Evolutionary conservation across 768 basidiomycete species (phyloP), one percentile per base, ranked within the genome.

Genomic region (Wakefieldia striispora): DNA sequence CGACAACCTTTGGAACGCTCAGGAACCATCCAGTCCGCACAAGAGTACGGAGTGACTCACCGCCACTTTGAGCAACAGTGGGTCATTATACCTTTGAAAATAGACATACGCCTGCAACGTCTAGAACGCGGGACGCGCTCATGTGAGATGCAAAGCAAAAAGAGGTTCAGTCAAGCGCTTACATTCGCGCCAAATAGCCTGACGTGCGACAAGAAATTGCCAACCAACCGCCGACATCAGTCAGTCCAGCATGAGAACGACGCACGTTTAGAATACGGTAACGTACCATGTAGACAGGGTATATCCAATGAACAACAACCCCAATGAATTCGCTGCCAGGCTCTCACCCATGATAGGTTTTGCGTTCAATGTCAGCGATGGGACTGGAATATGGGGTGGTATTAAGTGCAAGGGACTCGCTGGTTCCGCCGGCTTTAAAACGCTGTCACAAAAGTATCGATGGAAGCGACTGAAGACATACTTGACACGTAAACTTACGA

Each of bases 161-260:
- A 19, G 36, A 6, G 17, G 10, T 10, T 9, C 13, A 11, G 27
- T 16, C 9, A 16, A 12, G n/a, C 13, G 3, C 43, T 48, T 43
- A 52, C 56, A 34, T 53, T 53, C 5, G 27, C 40, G 14, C 52
- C 57, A 38, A 59, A 59, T 13, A 59, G 17, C 47, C 56, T 57
- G 43, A 19, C 4, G 5, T 27, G 31, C 19, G 11, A 37, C 5
- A 16, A 35, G 17, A 14, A 26, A 10, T 7, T 5, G 17, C 24
- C 23, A 50, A 20, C 24, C 16, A 17, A 26, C 36, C n/a, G 31
- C n/a, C 16, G 23, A 49, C 20, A 7, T 19, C 14, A 6, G 10
- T 17, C 12, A 13, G 24, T 19, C 21, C 12, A 21, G 16, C 39
- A 5, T 40, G 39, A 29, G 2, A 19, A 21, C 9, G 6, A 27